Conservation (phyloP, 2,329 filamentous ascomycete species). For the Capronia epimyces region DNA sequence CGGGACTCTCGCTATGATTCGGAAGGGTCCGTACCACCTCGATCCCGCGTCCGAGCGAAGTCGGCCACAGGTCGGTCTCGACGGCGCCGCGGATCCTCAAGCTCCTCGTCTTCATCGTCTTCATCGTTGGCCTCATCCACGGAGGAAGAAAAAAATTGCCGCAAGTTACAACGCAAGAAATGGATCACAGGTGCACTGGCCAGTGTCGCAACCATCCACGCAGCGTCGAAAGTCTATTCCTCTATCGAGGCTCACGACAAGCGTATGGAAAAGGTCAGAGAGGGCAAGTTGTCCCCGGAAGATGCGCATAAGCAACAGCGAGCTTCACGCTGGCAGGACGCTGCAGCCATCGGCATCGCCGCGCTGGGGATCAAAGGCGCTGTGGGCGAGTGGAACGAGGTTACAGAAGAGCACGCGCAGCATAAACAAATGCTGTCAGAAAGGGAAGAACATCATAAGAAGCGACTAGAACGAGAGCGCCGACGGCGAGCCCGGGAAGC, state of each 20-base stretch:
- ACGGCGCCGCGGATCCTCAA: conserved; percentile 15
- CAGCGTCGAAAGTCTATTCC: conserved; percentile 59
- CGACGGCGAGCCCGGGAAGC: conserved; percentile 21
- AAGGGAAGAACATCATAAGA: conserved; percentile 35
- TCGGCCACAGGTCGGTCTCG: conserved; percentile 23
- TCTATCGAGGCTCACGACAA: conserved; percentile 60
- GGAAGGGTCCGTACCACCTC: conserved; percentile 28
- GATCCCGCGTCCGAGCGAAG: conserved; percentile 24
- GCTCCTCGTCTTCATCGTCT: conserved; percentile 47
- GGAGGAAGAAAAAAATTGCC: conserved; percentile 58
- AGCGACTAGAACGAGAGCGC: conserved; percentile 24
- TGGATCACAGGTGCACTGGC: conserved; percentile 61
- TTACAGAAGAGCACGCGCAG: conserved; percentile 56
- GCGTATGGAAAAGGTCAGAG: conserved; percentile 53
- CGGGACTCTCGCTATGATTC: conserved; percentile 24
- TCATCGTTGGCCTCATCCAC: conserved; percentile 49
- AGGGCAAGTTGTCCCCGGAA: conserved; percentile 58
- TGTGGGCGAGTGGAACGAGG: conserved; percentile 62
- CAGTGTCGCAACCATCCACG: conserved; percentile 64
- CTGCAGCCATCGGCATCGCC: conserved; percentile 60
- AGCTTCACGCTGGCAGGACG: conserved; percentile 60
- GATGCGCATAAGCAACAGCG: conserved; percentile 59
- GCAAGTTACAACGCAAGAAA: conserved; percentile 63
- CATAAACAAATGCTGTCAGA: conserved; percentile 51
- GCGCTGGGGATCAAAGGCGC: conserved; percentile 65